Conservation (phyloP, 805 yeast genomes). For the Metschnikowia proteae region DNA sequence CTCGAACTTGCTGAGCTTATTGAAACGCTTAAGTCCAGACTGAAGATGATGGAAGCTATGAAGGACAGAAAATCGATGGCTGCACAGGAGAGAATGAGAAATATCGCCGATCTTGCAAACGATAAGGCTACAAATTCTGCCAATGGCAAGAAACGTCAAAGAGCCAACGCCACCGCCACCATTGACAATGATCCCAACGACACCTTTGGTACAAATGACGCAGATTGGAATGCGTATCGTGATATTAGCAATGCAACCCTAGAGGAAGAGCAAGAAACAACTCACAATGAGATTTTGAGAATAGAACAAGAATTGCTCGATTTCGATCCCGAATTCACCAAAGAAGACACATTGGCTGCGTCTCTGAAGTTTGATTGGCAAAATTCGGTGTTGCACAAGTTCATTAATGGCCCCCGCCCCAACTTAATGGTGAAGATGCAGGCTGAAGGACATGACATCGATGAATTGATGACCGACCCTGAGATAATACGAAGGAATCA, state of each 20-base stretch:
- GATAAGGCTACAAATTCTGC: conserved; percentile 53
- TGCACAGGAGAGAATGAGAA: conserved; percentile 89
- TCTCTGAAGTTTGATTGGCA: conserved; percentile 78
- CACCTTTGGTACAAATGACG: conserved; percentile 92
- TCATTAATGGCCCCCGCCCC: conserved; percentile 85
- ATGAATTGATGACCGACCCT: conserved; percentile 42
- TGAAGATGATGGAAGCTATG: conserved; percentile 69
- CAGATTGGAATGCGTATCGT: conserved; percentile 90
- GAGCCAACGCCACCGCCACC: conserved; percentile 47
- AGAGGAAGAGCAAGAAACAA: conserved; percentile 77
- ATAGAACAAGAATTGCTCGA: conserved; percentile 76
- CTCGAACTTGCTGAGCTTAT: conserved; percentile 55
- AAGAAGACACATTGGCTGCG: conserved; percentile 76
- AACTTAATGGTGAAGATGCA: conserved; percentile 56
- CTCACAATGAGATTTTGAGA: conserved; percentile 52
- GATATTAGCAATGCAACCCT: conserved; percentile 74
- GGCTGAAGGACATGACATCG: conserved; percentile 39
- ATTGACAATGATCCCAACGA: conserved; percentile 91
- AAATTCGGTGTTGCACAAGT: conserved; percentile 72
- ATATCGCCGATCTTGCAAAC: conserved; percentile 79
- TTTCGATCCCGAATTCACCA: conserved; percentile 79
- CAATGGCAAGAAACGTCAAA: conserved; percentile 43
- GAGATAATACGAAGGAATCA: conserved; percentile 83
- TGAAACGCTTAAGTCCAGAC: conserved; percentile 60
- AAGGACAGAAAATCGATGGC: conserved; percentile 87